Evolutionary conservation across 805 yeast genomes (phyloP).

Genomic region (Spathaspora girioi): DNA sequence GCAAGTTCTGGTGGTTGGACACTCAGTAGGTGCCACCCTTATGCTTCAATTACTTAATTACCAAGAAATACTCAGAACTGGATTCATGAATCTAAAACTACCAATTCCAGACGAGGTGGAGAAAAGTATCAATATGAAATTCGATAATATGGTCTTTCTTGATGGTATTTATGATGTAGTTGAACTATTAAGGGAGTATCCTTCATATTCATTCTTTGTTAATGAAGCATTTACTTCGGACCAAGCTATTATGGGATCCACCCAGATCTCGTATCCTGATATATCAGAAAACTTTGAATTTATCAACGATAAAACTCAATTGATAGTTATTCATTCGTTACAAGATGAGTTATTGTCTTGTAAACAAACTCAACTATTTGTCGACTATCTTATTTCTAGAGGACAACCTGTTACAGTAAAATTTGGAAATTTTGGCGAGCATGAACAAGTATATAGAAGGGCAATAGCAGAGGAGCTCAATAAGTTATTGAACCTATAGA

Average conservation of each 20-base stretch:
- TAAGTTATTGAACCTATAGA: background rate
- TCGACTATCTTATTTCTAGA: slow-evolving; percentile 24
- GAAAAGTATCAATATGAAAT: background rate
- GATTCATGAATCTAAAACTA: slow-evolving; percentile 5
- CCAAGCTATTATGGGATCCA: slow-evolving; percentile 18
- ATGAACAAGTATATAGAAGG: slow-evolving; percentile 57
- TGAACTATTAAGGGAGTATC: slow-evolving; percentile 56
- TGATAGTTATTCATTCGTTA: slow-evolving; percentile 55
- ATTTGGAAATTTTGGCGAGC: slow-evolving; percentile 49
- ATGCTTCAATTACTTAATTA: slow-evolving; percentile 48
- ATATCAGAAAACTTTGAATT: no score
- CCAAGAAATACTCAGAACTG: slow-evolving; percentile 12
- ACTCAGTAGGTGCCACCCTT: slow-evolving; percentile 78
- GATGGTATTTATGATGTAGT: slow-evolving; percentile 70
- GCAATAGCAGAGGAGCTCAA: background rate
- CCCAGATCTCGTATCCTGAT: slow-evolving; percentile 21
- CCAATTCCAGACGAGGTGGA: no score
- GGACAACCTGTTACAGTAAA: slow-evolving; percentile 8
- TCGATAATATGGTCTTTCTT: slow-evolving; percentile 25
- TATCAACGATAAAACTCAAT: slow-evolving; percentile 6
- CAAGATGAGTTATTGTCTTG: slow-evolving; percentile 62
- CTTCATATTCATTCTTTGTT: slow-evolving; percentile 54
- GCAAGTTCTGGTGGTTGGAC: slow-evolving; percentile 50
- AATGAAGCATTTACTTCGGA: slow-evolving; percentile 47
- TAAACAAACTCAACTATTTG: slow-evolving; percentile 45